Evolutionary conservation across 2,329 filamentous ascomycete genomes (phyloP), one percentile per base, ranked within the genome.

Genomic region (Aciculosporium take): DNA sequence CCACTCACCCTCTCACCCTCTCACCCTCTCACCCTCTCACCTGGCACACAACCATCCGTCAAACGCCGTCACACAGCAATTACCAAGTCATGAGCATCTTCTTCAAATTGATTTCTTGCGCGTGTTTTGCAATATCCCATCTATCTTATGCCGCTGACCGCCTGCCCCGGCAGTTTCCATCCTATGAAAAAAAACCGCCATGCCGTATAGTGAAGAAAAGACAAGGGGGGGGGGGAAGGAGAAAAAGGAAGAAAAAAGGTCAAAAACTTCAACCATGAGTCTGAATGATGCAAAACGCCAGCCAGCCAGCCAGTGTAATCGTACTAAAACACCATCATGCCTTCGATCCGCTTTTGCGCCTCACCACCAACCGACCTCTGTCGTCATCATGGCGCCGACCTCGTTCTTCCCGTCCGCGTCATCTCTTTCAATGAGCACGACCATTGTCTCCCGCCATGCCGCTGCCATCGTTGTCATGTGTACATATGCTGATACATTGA

Each of bases 61-160:
- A 6, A 15, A n/a, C n/a, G n/a, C n/a, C n/a, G n/a, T n/a, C n/a
- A n/a, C n/a, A n/a, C n/a, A n/a, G n/a, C n/a, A n/a, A n/a, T n/a
- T n/a, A n/a, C n/a, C 10, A 5, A 15, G 10, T 28, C 15, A 20
- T n/a, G 18, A 8, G 24, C 4, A 5, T 13, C 23, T 29, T 29
- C 24, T 29, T 37, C 35, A 29, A 21, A 29, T 15, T 21, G 15
- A 13, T 38, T 38, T 23, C 13, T 10, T 30, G 8, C 17, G 27
- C 27, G 9, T 38, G 17, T 30, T 17, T 30, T 38, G 18, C 23
- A 21, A 27, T 23, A 17, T 46, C 45, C 42, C 45, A 39, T 49
- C 48, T 49, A 50, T 51, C 40, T 42, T 46, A 46, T 35, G 31
- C 24, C 24, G 18, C 37, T 31, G 23, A 20, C 36, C 25, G 27